Evolutionary conservation across 2,329 filamentous ascomycete genomes (phyloP).

Genomic region (Knoxdaviesia proteae): DNA sequence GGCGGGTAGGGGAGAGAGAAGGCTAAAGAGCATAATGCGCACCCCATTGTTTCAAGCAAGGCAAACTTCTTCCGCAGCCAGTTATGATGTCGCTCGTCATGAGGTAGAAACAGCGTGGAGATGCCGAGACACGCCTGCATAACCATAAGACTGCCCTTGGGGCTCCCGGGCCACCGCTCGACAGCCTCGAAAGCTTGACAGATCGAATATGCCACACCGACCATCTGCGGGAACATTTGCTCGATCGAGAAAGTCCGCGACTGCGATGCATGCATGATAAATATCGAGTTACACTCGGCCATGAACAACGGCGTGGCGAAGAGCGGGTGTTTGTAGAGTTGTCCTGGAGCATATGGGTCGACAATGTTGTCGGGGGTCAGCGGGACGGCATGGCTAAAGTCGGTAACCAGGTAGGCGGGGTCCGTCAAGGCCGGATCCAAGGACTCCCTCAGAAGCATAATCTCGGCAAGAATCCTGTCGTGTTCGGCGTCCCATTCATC

Average conservation of each 20-base stretch:
- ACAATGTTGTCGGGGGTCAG: constrained; percentile 45
- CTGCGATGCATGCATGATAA: constrained; percentile 60
- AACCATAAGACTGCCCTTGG: constrained; percentile 48
- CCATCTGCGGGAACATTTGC: constrained; percentile 30
- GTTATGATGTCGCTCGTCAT: constrained; percentile 47
- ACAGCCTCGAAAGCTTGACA: constrained; percentile 67
- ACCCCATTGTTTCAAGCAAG: constrained; percentile 60
- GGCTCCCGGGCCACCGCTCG: constrained; percentile 47
- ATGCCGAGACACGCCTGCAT: constrained; percentile 61
- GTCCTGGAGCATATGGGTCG: constrained; percentile 47
- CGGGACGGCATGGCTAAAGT: constrained; percentile 34
- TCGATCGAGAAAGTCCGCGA: constrained; percentile 32
- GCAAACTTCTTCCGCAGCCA: constrained; percentile 71
- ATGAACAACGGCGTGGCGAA: constrained; percentile 56
- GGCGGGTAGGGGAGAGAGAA: constrained; percentile 1
- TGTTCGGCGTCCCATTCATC: constrained; percentile 47
- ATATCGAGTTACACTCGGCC: constrained; percentile 59
- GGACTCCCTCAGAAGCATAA: constrained; percentile 28
- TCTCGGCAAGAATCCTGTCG: constrained; percentile 23
- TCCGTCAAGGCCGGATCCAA: constrained; percentile 44
- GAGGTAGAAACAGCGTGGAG: constrained; percentile 58
- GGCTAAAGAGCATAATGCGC: constrained; percentile 15
- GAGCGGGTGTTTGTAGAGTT: constrained; percentile 48
- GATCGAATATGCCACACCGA: constrained; percentile 41
- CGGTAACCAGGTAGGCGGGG: constrained; percentile 37